phyloP scores from a whole-genome alignment of 106 monocot genomes.

The Dioscorea zingiberensis region DNA sequence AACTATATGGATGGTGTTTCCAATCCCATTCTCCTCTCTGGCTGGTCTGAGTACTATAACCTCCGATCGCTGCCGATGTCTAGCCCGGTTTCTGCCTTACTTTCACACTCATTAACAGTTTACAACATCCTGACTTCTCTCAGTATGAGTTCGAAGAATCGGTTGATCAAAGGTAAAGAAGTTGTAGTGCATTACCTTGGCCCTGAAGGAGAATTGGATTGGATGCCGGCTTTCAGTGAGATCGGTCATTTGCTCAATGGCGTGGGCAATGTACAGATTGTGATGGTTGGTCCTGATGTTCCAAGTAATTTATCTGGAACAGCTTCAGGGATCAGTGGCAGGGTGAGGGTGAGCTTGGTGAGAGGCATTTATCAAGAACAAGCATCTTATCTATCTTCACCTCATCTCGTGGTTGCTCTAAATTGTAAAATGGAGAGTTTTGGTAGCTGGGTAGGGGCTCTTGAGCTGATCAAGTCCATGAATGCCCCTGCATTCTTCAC shows the following conservation, averaged over 20 bases:
- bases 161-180: slow-evolving; percentile 40
- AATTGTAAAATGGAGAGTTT: slow-evolving; percentile 45
- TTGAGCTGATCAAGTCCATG: slow-evolving; percentile 36
- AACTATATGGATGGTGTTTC: slow-evolving; percentile 15
- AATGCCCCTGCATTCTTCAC: slow-evolving; percentile 45
- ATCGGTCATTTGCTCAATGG: slow-evolving; percentile 39
- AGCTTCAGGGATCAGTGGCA: slow-evolving; percentile 10
- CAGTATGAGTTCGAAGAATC: slow-evolving; percentile 32
- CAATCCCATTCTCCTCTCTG: slow-evolving; percentile 28
- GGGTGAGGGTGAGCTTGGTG: slow-evolving; percentile 35
- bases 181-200: slow-evolving; percentile 55
- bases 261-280: slow-evolving; percentile 34
- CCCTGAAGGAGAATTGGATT: slow-evolving; percentile 50
- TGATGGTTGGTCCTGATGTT: slow-evolving; percentile 49
- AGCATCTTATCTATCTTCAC: slow-evolving; percentile 17
- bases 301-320: slow-evolving; percentile 30
- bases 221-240: slow-evolving; percentile 42
- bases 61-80: slow-evolving; percentile 32
- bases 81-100: slow-evolving; percentile 29
- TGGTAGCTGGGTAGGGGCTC: slow-evolving; percentile 42
- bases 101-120: slow-evolving; percentile 43
- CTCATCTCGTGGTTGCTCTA: slow-evolving; percentile 43
- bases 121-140: slow-evolving; percentile 42
- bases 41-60: slow-evolving; percentile 35
- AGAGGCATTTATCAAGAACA: slow-evolving; percentile 52